phyloP scores from a whole-genome alignment of 768 basidiomycete genomes.

The Porphyrellus cyaneotinctus region DNA sequence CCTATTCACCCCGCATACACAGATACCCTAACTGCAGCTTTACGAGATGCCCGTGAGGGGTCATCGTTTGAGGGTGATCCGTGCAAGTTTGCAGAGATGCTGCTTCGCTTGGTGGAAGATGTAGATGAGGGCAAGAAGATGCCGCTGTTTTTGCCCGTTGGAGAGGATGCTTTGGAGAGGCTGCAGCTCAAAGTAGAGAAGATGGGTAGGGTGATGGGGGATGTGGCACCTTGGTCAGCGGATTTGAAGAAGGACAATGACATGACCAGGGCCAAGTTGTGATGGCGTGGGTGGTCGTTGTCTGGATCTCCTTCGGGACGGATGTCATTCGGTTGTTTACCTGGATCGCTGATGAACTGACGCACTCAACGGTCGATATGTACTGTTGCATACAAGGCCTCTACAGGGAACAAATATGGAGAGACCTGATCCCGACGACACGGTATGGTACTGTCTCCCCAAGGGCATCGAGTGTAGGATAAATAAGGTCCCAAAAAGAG shows the following conservation, averaged over 20 bases:
- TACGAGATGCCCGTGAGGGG: not conserved
- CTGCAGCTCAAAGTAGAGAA: not conserved
- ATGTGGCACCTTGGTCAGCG: slow-evolving; percentile 3
- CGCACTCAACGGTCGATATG: too few relatives aligned
- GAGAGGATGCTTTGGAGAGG: slow-evolving; percentile 8
- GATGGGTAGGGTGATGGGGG: not conserved
- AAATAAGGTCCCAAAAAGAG: too few relatives aligned
- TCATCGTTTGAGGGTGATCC: slow-evolving; percentile 8
- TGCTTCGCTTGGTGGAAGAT: not conserved
- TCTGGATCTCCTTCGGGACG: too few relatives aligned
- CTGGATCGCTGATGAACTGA: too few relatives aligned
- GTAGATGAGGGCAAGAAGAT: not conserved
- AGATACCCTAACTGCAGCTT: not conserved
- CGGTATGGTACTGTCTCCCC: too few relatives aligned
- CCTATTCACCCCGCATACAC: slow-evolving; percentile 9
- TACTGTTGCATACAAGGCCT: too few relatives aligned
- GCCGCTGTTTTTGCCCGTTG: slow-evolving; percentile 5
- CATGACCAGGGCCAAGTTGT: not conserved
- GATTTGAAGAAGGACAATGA: slow-evolving; percentile 3
- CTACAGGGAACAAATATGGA: too few relatives aligned
- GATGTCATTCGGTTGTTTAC: too few relatives aligned
- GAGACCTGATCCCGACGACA: too few relatives aligned
- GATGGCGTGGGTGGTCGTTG: not conserved
- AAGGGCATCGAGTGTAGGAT: too few relatives aligned
- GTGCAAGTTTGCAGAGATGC: slow-evolving; percentile 9